Evolutionary conservation across 257 asterid genomes (phyloP).

Genomic region (Scutellaria baicalensis): DNA sequence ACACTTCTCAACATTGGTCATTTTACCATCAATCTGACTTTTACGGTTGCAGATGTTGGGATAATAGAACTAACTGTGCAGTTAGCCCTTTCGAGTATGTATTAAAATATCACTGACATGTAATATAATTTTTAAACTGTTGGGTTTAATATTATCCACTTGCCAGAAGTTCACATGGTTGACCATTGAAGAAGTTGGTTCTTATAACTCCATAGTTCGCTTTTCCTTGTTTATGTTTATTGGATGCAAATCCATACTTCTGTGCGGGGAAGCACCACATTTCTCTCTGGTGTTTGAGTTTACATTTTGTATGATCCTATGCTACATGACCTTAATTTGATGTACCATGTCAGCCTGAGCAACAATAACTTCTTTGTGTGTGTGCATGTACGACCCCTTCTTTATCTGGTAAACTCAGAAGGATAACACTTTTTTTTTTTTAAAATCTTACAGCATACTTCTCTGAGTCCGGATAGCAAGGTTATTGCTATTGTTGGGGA

Average conservation of each 20-base stretch:
- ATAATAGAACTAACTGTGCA: neutral
- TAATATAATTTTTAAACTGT: neutral
- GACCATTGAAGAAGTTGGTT: neutral
- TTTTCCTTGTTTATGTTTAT: neutral
- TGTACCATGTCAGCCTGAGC: neutral
- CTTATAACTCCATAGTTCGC: neutral
- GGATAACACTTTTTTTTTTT: conserved; percentile 1
- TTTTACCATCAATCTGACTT: neutral
- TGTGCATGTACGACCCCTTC: neutral
- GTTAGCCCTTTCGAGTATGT: neutral
- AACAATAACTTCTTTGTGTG: neutral
- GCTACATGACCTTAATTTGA: neutral
- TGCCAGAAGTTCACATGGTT: neutral
- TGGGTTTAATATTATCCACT: neutral
- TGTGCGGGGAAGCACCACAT: neutral
- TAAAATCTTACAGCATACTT: conserved; percentile 46
- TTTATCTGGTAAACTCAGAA: neutral
- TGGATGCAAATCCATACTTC: neutral
- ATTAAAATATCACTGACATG: neutral
- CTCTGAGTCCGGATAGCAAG: conserved; percentile 60
- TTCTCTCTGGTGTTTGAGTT: neutral
- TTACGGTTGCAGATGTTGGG: neutral
- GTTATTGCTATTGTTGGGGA: conserved; percentile 58
- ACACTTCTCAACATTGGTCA: neutral
- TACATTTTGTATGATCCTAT: neutral